A percentile compares a stretch with the other conserved stretches of the same genome.
phyloP scores from a whole-genome alignment of 169 alveolate genomes.

The Blepharisma undulans region DNA sequence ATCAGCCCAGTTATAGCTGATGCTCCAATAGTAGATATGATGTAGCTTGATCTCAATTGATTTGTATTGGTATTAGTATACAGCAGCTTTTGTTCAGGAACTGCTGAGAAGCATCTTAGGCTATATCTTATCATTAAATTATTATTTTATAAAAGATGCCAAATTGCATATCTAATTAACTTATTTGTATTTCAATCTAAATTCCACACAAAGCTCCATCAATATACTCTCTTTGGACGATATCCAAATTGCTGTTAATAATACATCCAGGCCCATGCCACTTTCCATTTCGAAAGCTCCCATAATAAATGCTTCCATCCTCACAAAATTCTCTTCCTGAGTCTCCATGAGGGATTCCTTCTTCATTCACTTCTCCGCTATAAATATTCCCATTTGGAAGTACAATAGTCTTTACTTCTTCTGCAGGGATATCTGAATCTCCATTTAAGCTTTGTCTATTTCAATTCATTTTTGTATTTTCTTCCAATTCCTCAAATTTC shows the following conservation, averaged over 20 bases:
- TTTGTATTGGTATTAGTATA: neutral
- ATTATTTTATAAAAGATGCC: neutral
- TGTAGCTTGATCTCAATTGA: neutral
- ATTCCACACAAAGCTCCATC: constrained; percentile 32
- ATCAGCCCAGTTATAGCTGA: neutral
- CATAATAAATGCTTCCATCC: constrained; percentile 39
- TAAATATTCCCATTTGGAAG: constrained; percentile 28
- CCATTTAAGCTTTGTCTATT: neutral
- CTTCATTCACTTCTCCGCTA: constrained; percentile 35
- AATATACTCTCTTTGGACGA: constrained; percentile 28
- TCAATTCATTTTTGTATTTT: neutral
- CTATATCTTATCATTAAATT: neutral
- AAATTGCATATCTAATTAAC: neutral
- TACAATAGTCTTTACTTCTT: neutral
- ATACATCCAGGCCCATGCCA: constrained; percentile 41
- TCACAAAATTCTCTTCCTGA: constrained; percentile 40
- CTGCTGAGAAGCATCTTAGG: neutral
- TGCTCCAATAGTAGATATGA: neutral
- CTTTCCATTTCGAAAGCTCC: constrained; percentile 34
- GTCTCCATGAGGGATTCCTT: constrained; percentile 34
- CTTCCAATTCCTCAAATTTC: neutral
- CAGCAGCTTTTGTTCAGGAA: neutral
- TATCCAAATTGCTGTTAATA: constrained; percentile 28
- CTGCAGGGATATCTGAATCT: neutral
- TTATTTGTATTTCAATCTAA: neutral